Conservation (phyloP, 148 eudicot species). For the Cornus kousa region DNA sequence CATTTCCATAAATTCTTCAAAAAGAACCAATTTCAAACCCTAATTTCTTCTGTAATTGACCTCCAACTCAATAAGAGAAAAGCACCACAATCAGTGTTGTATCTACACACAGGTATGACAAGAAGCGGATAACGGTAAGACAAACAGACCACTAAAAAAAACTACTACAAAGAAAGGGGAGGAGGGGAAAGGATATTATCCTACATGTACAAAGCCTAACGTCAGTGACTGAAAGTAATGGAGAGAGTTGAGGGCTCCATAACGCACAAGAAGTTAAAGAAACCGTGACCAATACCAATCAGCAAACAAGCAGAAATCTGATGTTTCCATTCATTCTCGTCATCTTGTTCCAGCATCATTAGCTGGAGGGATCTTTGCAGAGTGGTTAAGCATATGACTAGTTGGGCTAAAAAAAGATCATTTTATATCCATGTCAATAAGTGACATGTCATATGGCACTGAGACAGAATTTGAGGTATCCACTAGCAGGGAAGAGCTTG, state of each 20-base stretch:
- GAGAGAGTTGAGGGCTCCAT: background rate
- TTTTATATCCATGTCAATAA: slow-evolving; percentile 68
- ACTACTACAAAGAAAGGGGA: background rate
- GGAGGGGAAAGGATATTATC: background rate
- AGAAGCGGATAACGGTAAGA: background rate
- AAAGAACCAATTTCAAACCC: background rate
- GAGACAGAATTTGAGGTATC: slow-evolving; percentile 53
- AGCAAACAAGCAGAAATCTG: background rate
- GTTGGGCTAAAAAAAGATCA: too few species aligned
- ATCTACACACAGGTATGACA: background rate
- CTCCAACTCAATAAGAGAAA: background rate
- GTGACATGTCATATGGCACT: slow-evolving; percentile 66
- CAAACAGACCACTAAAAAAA: slow-evolving; percentile 1
- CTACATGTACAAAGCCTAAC: slow-evolving; percentile 25
- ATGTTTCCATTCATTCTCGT: slow-evolving; percentile 14
- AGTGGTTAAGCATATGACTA: slow-evolving; percentile 25
- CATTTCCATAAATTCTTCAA: background rate
- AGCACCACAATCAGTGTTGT: background rate
- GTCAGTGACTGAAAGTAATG: background rate
- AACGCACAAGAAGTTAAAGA: background rate
- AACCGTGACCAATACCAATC: background rate
- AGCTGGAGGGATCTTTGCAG: slow-evolving; percentile 59
- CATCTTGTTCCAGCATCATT: slow-evolving; percentile 49
- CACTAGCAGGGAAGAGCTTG: slow-evolving; percentile 59
- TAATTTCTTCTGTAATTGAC: background rate